A percentile compares a stretch with the other conserved stretches of the same genome.
Conservation (phyloP, 1,284 basidiomycete genomes). For the Paramarasmius palmivorus region DNA sequence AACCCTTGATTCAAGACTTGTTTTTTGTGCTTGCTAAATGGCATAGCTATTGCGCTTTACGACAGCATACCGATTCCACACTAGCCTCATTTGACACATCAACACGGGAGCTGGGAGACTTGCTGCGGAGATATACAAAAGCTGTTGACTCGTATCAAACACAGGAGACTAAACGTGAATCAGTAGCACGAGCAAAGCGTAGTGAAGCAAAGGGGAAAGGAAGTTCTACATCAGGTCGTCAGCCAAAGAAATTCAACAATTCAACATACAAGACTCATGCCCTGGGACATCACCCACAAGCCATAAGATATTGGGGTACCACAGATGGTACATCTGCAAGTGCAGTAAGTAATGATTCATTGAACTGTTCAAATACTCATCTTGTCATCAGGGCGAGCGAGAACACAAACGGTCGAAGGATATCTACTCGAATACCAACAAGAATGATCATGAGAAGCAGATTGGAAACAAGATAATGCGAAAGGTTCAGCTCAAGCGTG, state of each 20-base stretch:
- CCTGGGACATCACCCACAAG: slow-evolving; percentile 6
- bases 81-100: not conserved
- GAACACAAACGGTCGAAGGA: slow-evolving; percentile 33
- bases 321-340: slow-evolving; percentile 12
- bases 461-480: slow-evolving; percentile 18
- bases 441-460: slow-evolving; percentile 22
- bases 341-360: slow-evolving; percentile 17
- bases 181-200: not conserved
- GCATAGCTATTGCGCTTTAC: slow-evolving; percentile 21
- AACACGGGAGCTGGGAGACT: slow-evolving; percentile 6
- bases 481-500: not conserved
- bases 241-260: slow-evolving; percentile 23
- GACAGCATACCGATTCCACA: slow-evolving; percentile 18
- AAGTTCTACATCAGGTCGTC: not conserved
- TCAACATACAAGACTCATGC: slow-evolving; percentile 22
- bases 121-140: not conserved
- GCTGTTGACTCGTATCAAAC: not conserved
- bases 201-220: not conserved
- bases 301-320: slow-evolving; percentile 5
- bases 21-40: slow-evolving; percentile 7
- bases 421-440: slow-evolving; percentile 31
- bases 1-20: slow-evolving; percentile 4
- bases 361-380: not conserved
- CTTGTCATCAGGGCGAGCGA: slow-evolving; percentile 26
- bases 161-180: not conserved